Evolutionary conservation across 2,329 filamentous ascomycete genomes (phyloP).

Genomic region (Tolypocladium ophioglossoides): DNA sequence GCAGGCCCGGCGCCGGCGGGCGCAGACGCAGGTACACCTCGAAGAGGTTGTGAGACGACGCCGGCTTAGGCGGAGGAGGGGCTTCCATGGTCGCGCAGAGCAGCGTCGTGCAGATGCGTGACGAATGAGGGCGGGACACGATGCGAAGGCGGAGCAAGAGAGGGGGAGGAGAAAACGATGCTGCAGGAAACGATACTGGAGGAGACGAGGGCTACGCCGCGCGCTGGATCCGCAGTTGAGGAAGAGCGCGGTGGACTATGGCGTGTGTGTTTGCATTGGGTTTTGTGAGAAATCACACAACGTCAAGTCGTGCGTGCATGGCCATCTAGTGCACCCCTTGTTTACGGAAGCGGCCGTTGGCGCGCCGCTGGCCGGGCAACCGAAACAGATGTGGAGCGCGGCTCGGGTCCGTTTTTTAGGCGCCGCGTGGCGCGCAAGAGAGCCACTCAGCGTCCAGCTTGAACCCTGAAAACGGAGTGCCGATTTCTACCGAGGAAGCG

Average conservation of each 20-base stretch:
- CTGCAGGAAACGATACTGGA: neutral
- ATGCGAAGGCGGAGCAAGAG: neutral
- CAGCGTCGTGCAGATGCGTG: neutral
- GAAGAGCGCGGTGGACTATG: neutral
- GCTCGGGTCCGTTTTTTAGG: neutral
- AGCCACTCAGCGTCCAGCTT: neutral
- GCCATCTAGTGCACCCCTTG: neutral
- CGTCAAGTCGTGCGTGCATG: neutral
- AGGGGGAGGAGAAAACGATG: neutral
- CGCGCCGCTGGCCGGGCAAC: neutral
- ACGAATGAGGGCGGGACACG: neutral
- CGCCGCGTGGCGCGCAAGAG: neutral
- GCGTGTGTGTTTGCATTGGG: neutral
- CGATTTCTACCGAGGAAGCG: no score
- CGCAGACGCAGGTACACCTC: constrained; percentile 84
- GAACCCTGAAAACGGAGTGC: neutral
- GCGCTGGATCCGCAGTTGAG: neutral
- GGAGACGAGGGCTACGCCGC: neutral
- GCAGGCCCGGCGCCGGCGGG: constrained; percentile 42
- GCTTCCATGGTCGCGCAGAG: constrained; percentile 22
- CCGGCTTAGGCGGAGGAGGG: neutral
- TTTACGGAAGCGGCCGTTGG: neutral
- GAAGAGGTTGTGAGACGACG: constrained; percentile 52
- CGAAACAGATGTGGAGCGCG: neutral
- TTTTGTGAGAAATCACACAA: no score